Conservation (phyloP, 1,284 basidiomycete species). For the Microbotryum intermedium region DNA sequence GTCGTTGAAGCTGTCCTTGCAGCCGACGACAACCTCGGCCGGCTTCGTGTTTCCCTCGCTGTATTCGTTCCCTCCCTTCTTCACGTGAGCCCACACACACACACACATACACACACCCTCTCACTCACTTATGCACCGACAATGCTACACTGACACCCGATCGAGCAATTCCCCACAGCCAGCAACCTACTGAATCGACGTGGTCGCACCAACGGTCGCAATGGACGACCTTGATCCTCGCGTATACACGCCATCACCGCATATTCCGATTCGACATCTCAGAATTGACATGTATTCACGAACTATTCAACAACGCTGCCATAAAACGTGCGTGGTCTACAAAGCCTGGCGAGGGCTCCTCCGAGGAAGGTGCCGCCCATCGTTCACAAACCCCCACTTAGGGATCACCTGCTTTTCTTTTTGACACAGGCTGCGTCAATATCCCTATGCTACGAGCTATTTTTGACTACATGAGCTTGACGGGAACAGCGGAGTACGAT, state of each 20-base stretch:
- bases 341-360: no score
- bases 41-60: slow-evolving; percentile 44
- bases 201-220: slow-evolving; percentile 43
- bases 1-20: slow-evolving; percentile 4
- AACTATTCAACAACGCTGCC: slow-evolving; percentile 38
- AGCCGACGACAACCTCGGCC: slow-evolving; percentile 14
- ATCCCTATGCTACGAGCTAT: slow-evolving; percentile 6
- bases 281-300: slow-evolving; percentile 32
- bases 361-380: no score
- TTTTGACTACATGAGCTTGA: slow-evolving; percentile 6
- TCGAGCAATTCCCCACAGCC: slow-evolving; percentile 25
- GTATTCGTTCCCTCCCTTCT: slow-evolving; percentile 50
- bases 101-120: no score
- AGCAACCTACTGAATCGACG: slow-evolving; percentile 46
- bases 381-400: not conserved
- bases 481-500: slow-evolving; percentile 38
- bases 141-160: not conserved
- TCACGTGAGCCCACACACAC: slow-evolving; percentile 40
- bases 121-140: not conserved
- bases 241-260: slow-evolving; percentile 41
- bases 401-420: not conserved
- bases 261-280: slow-evolving; percentile 42
- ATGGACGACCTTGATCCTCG: slow-evolving; percentile 45
- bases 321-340: slow-evolving; percentile 36
- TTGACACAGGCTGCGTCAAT: not conserved